Conservation (phyloP, 2,329 filamentous ascomycete genomes). For the Exserohilum turcica region DNA sequence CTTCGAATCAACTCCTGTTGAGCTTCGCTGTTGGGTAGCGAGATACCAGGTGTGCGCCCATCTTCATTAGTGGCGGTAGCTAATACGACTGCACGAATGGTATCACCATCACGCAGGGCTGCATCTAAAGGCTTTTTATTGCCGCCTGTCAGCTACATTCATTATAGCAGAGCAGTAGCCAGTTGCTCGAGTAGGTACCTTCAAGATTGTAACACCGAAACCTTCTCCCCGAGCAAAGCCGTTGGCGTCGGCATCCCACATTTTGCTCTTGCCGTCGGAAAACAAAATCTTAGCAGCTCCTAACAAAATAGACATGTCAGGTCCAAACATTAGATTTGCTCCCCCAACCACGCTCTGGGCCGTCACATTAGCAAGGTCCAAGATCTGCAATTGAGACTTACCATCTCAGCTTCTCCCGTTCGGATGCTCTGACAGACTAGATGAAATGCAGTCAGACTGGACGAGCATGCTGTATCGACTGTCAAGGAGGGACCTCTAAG, state of each 20-base stretch:
- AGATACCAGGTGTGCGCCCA: conserved; percentile 62
- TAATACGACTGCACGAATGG: conserved; percentile 35
- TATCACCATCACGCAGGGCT: conserved; percentile 35
- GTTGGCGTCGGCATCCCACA: conserved; percentile 35
- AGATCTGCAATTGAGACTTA: too few relatives aligned
- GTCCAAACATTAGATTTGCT: conserved; percentile 42
- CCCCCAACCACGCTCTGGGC: conserved; percentile 45
- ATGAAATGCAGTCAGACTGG: conserved; percentile 21
- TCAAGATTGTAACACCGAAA: conserved; percentile 32
- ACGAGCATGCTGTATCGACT: conserved; percentile 32
- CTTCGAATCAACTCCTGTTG: conserved; percentile 41
- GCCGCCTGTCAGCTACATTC: neutral
- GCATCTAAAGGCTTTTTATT: conserved; percentile 16
- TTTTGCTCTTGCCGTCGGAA: conserved; percentile 30
- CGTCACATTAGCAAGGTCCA: too few relatives aligned
- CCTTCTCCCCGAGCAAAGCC: conserved; percentile 42
- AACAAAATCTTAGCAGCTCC: conserved; percentile 11
- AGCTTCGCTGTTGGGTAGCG: conserved; percentile 61
- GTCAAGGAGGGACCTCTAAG: conserved; percentile 20
- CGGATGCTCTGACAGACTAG: conserved; percentile 28
- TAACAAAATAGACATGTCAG: conserved; percentile 15
- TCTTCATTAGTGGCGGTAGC: conserved; percentile 53
- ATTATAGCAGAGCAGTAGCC: neutral
- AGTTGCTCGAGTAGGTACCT: conserved; percentile 8
- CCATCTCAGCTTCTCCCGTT: conserved; percentile 26